Evolutionary conservation across 2,329 filamentous ascomycete species (phyloP).

Genomic region (Lasiodiplodia citricola): DNA sequence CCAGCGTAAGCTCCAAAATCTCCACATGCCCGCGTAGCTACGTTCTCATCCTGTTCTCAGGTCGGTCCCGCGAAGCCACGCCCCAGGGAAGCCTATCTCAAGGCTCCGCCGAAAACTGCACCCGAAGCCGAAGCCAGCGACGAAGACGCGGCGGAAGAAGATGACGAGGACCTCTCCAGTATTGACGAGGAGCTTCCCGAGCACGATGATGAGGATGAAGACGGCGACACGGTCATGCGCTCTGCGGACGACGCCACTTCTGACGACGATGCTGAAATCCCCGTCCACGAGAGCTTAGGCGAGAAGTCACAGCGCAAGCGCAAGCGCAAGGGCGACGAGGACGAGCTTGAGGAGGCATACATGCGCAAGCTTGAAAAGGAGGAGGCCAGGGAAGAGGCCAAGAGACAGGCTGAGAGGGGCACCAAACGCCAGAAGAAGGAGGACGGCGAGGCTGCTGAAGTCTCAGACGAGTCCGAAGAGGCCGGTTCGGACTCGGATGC

Average conservation of each 20-base stretch:
- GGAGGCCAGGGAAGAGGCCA: constrained; percentile 46
- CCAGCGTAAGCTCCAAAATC: constrained; percentile 40
- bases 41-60: constrained; percentile 31
- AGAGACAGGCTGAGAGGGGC: constrained; percentile 37
- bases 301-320: constrained; percentile 38
- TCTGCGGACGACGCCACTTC: constrained; percentile 30
- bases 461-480: constrained; percentile 31
- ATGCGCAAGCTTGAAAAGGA: constrained; percentile 65
- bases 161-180: constrained; percentile 32
- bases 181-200: constrained; percentile 35
- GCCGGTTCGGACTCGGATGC: constrained; percentile 42
- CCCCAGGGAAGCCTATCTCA: constrained; percentile 48
- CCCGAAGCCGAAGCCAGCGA: constrained; percentile 50
- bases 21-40: constrained; percentile 3
- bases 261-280: constrained; percentile 26
- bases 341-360: constrained; percentile 74
- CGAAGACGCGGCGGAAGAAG: constrained; percentile 40
- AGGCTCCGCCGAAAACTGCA: constrained; percentile 32
- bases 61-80: constrained; percentile 44
- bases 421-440: constrained; percentile 46
- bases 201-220: constrained; percentile 41
- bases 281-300: constrained; percentile 39
- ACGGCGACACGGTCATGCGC: constrained; percentile 33
- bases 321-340: constrained; percentile 63
- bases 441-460: constrained; percentile 32